Evolutionary conservation across 768 basidiomycete species (phyloP), one percentile per base, ranked within the genome.

Genomic region (Cystofilobasidium capitatum): DNA sequence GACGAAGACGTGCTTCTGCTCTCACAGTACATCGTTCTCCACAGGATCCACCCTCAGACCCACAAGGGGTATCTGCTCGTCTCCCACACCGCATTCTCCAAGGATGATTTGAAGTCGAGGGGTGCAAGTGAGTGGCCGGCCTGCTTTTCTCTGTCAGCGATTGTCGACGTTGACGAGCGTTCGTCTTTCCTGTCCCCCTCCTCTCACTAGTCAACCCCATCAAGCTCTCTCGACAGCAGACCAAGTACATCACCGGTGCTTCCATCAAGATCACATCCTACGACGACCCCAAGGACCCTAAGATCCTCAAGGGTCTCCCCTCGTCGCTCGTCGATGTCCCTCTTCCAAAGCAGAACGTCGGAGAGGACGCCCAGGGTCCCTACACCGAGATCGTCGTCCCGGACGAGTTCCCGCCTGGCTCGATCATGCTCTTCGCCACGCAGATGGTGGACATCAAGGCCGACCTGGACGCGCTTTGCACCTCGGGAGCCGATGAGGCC

Each of bases 11-110:
- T 40, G 37, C 3, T 31, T 8, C 14, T 51, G 45, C 20, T 62
- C 26, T 55, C 2, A 29, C 75, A 97, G 91, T 98, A 99, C 78
- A 94, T 98, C 71, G 83, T 88, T 54, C 80, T 97, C 20, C 91
- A 94, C 73, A 86, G 96, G 26, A 88, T 98, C 5, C 89, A 98
- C 72, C 93, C 94, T 0, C 78, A 78, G 31, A 89, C 90, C 0
- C 91, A 91, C 77, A 89, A 88, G 73, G 96, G 96, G 0, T 98
- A 93, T 76, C 75, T 99, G 36, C 82, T 98, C 13, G 84, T 99
- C 22, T 88, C 89, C 1, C 93, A 94, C 71, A 93, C 90, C 1
- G 91, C 91, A 0, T 97, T 94, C 81, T 80, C 80, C n/a, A 88
- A 88, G 75, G 86, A 86, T 2, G 68, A 69, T 55, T 83, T 83